These are phyloP conservation scores for Heliamphora exappendiculata DNA, from an alignment of 148 eudicot species.

Conservation along the genomic window DNA sequence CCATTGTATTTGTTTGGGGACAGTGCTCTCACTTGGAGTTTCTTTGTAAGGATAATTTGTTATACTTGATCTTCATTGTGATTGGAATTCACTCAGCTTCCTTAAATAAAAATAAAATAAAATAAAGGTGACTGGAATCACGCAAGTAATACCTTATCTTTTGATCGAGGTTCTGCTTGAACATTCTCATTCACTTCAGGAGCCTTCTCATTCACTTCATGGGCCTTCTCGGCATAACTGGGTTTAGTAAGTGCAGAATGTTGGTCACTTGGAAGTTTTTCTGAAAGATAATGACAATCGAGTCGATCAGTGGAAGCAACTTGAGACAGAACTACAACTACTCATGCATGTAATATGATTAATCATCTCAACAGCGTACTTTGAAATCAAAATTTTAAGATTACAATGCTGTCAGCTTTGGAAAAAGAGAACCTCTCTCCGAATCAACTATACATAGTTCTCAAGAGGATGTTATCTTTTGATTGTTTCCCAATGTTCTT, in stretches of 20 bases:
- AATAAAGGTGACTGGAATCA: background rate
- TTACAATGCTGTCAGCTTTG: background rate
- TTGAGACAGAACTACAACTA: background rate
- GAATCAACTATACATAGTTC: background rate
- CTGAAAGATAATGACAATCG: slow-evolving; percentile 10
- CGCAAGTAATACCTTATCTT: slow-evolving; percentile 35
- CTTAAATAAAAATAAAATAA: no score
- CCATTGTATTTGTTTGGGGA: no score
- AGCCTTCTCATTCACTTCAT: no score
- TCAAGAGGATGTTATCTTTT: background rate
- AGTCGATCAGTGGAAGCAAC: background rate
- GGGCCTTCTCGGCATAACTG: slow-evolving; percentile 14
- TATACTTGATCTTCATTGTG: no score
- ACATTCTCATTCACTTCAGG: slow-evolving; percentile 28
- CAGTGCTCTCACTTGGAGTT: no score
- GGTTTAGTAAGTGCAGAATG: slow-evolving; percentile 8
- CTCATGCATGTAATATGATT: background rate
- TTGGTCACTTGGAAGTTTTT: slow-evolving; percentile 5
- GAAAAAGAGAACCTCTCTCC: background rate
- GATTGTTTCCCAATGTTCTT: background rate
- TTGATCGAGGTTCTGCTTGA: slow-evolving; percentile 24
- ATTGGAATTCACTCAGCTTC: no score
- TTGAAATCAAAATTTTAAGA: background rate
- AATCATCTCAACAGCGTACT: background rate
- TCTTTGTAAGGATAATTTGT: no score